Base-by-base conservation (phyloP, 140 eudicot genomes). In the Stevia rebaudiana region DNA sequence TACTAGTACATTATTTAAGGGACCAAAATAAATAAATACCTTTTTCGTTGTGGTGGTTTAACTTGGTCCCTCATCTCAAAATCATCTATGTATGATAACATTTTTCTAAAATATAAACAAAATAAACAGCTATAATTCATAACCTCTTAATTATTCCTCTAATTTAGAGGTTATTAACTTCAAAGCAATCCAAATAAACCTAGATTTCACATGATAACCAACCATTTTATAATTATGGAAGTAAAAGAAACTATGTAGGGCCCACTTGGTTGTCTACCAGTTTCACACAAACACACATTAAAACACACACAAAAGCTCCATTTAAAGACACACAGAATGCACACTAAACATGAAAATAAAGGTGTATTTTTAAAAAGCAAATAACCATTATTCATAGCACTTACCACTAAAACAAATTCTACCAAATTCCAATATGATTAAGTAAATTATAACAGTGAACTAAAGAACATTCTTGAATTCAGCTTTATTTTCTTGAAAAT, bases 301-400 rank as follows among this genome's bases (percentile, higher is more conserved):
- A 23, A 61, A 30, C 64, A 61, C 53, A 74, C 64, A 74, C n/a
- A 28, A 54, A 64, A 63, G 61, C 71, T 43, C 74, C 68, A 53
- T 69, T 40, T 62, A 36, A 74, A 76, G 73, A 70, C 59, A 63
- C 76, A 54, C n/a, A 67, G 11, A 35, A 56, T 67, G 61, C 49
- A 76, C 77, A 57, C 51, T 66, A 64, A 72, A 40, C 81, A 36
- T 76, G 43, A 63, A 23, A 70, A 68, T 61, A 67, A 68, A 68
- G 53, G 67, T 75, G 67, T 16, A 65, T 18, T 65, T 77, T 71
- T 69, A 76, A 63, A 76, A 76, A 76, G 81, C 43, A 55, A 75
- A 65, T 63, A 69, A 11, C 60, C 78, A 71, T 71, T 68, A 68
- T 35, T 68, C 65, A 51, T 70, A 56, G 52, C 58, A 63, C 58